A percentile compares a stretch with the other conserved stretches of the same genome.
Evolutionary conservation across 164 flowering plant species (phyloP).

Genomic region (Houttuynia cordata): DNA sequence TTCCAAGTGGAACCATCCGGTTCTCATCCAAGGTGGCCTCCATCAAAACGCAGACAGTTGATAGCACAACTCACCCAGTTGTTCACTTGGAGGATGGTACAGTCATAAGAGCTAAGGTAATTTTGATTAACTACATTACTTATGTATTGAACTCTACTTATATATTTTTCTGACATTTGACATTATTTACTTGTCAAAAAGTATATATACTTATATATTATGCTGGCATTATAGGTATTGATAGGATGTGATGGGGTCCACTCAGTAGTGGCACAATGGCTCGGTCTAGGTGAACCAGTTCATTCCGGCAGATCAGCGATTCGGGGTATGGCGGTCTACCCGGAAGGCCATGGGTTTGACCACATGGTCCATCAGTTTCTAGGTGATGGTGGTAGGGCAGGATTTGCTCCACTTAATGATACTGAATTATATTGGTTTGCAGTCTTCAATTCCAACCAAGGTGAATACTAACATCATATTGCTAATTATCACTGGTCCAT

Average conservation of each 20-base stretch:
- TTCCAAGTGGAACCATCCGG: conserved; percentile 20
- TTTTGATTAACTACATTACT: too few species aligned
- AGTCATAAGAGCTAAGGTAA: conserved; percentile 26
- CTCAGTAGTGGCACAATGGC: conserved; percentile 40
- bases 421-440: conserved; percentile 33
- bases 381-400: conserved; percentile 18
- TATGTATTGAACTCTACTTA: neutral
- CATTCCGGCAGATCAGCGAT: conserved; percentile 31
- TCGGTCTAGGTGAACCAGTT: conserved; percentile 27
- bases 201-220: neutral
- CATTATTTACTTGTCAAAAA: too few species aligned
- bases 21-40: conserved; percentile 25
- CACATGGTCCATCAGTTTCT: conserved; percentile 21
- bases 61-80: conserved; percentile 6
- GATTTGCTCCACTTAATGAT: conserved; percentile 22
- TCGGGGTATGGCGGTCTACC: conserved; percentile 31
- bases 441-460: conserved; percentile 3
- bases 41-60: conserved; percentile 10
- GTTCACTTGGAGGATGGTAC: conserved; percentile 23
- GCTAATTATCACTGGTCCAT: neutral
- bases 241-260: conserved; percentile 56
- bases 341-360: conserved; percentile 34
- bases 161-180: too few species aligned
- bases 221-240: conserved; percentile 16
- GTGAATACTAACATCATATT: neutral